phyloP scores from a whole-genome alignment of 768 basidiomycete species.

The Tremella fuciformis region DNA sequence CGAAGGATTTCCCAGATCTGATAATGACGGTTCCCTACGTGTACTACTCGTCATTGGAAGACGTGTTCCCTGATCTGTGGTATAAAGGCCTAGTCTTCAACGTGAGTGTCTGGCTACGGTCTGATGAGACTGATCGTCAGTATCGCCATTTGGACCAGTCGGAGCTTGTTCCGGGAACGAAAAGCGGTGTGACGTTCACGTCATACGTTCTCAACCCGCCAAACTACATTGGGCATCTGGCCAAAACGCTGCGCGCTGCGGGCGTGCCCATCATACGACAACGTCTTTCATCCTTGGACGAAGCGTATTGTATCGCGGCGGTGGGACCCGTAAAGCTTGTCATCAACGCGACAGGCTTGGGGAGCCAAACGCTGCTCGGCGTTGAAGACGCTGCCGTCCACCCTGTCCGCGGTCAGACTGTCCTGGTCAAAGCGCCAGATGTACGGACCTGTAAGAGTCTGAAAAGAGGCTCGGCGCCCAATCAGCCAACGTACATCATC shows the following conservation, averaged over 20 bases:
- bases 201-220: slow-evolving; percentile 61
- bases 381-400: slow-evolving; percentile 70
- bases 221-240: slow-evolving; percentile 59
- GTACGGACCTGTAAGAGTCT: slow-evolving; percentile 52
- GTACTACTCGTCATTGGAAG: slow-evolving; percentile 32
- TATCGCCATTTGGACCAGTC: slow-evolving; percentile 19
- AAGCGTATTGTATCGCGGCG: slow-evolving; percentile 55
- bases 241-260: slow-evolving; percentile 51
- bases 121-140: neutral
- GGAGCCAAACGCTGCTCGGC: slow-evolving; percentile 71
- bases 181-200: slow-evolving; percentile 55
- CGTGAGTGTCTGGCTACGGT: slow-evolving; percentile 24
- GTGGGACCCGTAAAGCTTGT: slow-evolving; percentile 53
- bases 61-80: slow-evolving; percentile 20
- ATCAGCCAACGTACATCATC: slow-evolving; percentile 60
- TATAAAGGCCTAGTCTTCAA: slow-evolving; percentile 35
- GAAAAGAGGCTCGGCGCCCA: neutral
- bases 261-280: slow-evolving; percentile 57
- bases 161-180: slow-evolving; percentile 16
- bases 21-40: slow-evolving; percentile 25
- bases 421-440: slow-evolving; percentile 68
- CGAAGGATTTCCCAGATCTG: slow-evolving; percentile 35
- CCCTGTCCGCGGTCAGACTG: slow-evolving; percentile 81
- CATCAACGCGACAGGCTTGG: slow-evolving; percentile 63
- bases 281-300: slow-evolving; percentile 57